Percentiles rank a stretch among this genome's conserved stretches.
These are phyloP conservation scores for Phytopythium chamaehyphon DNA, from an alignment of 352 stramenopile genomes.

Conservation along the genomic window DNA sequence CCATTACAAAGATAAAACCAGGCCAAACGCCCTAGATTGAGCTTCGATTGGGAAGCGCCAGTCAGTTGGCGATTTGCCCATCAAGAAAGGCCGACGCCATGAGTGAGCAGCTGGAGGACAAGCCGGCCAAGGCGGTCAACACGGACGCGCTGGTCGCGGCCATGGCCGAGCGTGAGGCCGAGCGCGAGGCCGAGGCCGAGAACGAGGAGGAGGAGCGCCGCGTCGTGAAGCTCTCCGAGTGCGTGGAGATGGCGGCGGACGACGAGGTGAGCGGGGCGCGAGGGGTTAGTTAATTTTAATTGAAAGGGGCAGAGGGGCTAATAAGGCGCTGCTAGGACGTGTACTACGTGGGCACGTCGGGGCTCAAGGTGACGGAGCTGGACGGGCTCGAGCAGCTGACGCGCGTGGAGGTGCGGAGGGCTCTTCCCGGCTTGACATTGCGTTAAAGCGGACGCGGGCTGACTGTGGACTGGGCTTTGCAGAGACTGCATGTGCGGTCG, in stretches of 20 bases:
- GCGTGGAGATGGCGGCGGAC: conserved; percentile 51
- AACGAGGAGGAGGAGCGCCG: conserved; percentile 22
- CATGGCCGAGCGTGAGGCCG: conserved; percentile 19
- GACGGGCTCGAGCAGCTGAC: conserved; percentile 51
- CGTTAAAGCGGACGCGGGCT: background rate
- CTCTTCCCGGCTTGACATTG: background rate
- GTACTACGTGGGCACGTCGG: conserved; percentile 78
- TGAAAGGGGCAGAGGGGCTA: background rate
- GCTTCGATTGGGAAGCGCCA: too few species aligned
- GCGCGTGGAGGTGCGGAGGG: conserved; percentile 30
- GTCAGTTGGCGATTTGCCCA: background rate
- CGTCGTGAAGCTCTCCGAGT: conserved; percentile 57
- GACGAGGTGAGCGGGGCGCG: conserved; percentile 27
- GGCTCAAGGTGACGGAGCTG: conserved; percentile 71
- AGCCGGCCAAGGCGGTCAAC: conserved; percentile 21
- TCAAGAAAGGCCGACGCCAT: conserved; percentile 4
- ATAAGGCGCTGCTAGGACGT: conserved; percentile 38
- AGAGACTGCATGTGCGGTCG: conserved; percentile 73
- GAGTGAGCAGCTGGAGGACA: background rate
- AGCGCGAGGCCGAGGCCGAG: conserved; percentile 6
- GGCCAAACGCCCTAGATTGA: too few species aligned
- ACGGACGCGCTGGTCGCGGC: conserved; percentile 32
- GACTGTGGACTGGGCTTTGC: background rate
- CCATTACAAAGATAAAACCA: too few species aligned
- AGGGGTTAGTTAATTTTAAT: background rate